Base-by-base conservation (phyloP, 352 stramenopile species). In the Globisporangium nunn region DNA sequence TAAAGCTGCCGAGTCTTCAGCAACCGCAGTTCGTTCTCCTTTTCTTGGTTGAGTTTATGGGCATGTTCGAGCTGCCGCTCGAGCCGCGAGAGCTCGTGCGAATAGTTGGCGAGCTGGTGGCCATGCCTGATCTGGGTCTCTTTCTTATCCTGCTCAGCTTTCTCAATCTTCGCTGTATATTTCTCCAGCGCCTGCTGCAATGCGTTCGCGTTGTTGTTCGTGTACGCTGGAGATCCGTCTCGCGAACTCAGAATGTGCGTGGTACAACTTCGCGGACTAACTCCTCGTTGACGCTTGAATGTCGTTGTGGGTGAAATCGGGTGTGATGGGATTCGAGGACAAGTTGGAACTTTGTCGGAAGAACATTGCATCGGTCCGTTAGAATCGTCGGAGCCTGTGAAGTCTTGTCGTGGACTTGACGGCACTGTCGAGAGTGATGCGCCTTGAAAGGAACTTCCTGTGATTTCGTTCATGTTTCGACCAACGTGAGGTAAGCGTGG, bases 41-140 rank as follows among this genome's bases (percentile, higher is more conserved):
- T 84, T 51, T 83, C 78, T 35, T 82, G 72, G 1, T 72, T 53
- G 0, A 64, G 58, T 17, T 62, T 64, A 23, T 82, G 74, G 1
- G 74, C 67, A 44, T 78, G 72, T 12, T 88, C 75, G 4, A 91
- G 64, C 50, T 89, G 75, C 8, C 80, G 72, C 37, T 89, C 78
- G 1, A 91, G 61, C n/a, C 80, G 70, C 14, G 78, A 83, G 10
- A 87, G 64, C 30, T 86, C 77, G 43, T 86, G 76, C 0, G 75
- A 82, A 23, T 86, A 91, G 41, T 81, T 87, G 11, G 78, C 70
- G 5, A 87, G 59, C 62, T 91, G 78, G 31, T 86, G 71, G 3
- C 71, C 64, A n/a, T 89, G 77, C 0, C 80, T 74, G 0, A 60
- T 51, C 8, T 71, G 56, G 2, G 73, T 44, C 3, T 81, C 66